phyloP scores from a whole-genome alignment of 306 rosid genomes.

The Prunus campanulata region DNA sequence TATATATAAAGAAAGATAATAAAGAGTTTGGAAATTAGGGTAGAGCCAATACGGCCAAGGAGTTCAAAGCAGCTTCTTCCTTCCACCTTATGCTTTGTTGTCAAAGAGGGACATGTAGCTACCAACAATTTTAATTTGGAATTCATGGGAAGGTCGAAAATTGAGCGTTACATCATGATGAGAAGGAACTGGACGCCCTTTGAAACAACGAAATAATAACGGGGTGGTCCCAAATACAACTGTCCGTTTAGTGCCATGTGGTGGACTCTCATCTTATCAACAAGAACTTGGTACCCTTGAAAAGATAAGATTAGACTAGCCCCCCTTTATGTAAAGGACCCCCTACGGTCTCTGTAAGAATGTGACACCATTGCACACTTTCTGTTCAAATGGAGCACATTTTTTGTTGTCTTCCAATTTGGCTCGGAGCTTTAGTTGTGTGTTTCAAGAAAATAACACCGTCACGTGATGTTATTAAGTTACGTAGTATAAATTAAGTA shows the following conservation, averaged over 20 bases:
- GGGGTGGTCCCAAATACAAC: conserved; percentile 51
- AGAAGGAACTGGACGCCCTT: not conserved
- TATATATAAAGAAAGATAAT: too few species aligned
- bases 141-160: too few species aligned
- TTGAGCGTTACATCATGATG: conserved; percentile 5
- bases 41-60: too few species aligned
- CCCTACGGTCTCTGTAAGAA: not conserved
- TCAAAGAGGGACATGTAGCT: too few species aligned
- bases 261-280: conserved; percentile 32
- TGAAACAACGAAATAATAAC: not conserved
- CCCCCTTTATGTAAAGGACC: conserved; percentile 19
- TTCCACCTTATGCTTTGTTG: too few species aligned
- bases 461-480: not conserved
- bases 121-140: too few species aligned
- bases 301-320: conserved; percentile 7
- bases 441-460: not conserved
- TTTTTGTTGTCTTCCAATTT: not conserved
- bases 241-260: conserved; percentile 33
- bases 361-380: not conserved
- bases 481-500: not conserved
- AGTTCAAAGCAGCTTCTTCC: too few species aligned
- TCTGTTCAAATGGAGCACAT: not conserved
- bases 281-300: conserved; percentile 21
- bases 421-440: not conserved
- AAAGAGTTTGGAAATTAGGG: too few species aligned